Conservation (phyloP, 257 asterid genomes). For the Ocimum tenuiflorum region DNA sequence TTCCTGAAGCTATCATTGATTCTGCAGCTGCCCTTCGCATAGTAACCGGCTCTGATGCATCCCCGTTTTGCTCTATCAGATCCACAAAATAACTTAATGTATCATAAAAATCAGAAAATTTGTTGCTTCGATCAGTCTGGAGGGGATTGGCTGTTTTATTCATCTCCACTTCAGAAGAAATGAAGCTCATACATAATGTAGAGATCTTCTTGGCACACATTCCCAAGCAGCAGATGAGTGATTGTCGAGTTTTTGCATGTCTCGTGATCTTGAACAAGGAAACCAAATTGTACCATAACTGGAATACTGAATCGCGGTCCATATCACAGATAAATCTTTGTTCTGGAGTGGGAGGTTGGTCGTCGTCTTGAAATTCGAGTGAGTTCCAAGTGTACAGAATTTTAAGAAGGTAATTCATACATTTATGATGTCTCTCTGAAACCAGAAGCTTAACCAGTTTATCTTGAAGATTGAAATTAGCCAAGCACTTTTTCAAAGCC, state of each 20-base stretch:
- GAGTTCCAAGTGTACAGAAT: conserved; percentile 72
- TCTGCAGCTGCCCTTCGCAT: conserved; percentile 88
- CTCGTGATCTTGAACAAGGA: conserved; percentile 59
- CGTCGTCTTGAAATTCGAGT: conserved; percentile 36
- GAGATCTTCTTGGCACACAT: conserved; percentile 57
- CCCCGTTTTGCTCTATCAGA: conserved; percentile 47
- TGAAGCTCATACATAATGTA: conserved; percentile 30
- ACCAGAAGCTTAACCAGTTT: conserved; percentile 48
- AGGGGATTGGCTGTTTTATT: conserved; percentile 18
- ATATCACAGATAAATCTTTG: conserved; percentile 41
- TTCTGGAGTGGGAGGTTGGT: conserved; percentile 22
- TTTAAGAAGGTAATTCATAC: conserved; percentile 66
- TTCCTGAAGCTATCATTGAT: conserved; percentile 73
- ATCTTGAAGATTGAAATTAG: conserved; percentile 51
- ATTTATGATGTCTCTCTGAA: conserved; percentile 74
- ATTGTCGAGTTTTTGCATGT: conserved; percentile 66
- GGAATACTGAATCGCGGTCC: conserved; percentile 46
- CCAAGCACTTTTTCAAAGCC: conserved; percentile 40
- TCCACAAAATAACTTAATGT: conserved; percentile 53
- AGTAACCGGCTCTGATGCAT: conserved; percentile 67
- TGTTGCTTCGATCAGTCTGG: conserved; percentile 22
- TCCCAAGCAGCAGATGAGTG: conserved; percentile 88
- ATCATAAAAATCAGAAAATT: conserved; percentile 34
- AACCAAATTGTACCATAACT: conserved; percentile 69
- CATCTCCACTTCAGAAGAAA: conserved; percentile 28